A percentile compares a stretch with the other conserved stretches of the same genome.
These are phyloP conservation scores for Ophiostoma sp. DNA, from an alignment of 2,329 filamentous ascomycete species.

Conservation along the genomic window DNA sequence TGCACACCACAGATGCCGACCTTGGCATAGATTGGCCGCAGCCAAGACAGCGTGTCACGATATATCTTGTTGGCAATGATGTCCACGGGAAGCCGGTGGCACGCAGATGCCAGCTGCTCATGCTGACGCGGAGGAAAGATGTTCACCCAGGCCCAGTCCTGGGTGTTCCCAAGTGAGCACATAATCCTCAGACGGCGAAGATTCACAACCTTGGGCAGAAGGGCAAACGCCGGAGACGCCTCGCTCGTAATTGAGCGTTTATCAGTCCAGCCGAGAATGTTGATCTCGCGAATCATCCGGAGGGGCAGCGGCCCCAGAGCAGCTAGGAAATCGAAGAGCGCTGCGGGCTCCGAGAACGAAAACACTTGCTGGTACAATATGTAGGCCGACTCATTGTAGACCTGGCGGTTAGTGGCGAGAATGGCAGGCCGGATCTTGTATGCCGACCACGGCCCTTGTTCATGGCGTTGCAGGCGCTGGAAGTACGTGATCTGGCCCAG, in stretches of 20 bases:
- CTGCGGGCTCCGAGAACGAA: neutral
- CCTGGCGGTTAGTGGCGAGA: neutral
- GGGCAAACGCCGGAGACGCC: conserved; percentile 7
- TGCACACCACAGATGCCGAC: conserved; percentile 1
- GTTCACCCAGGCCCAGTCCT: conserved; percentile 19
- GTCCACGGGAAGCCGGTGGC: conserved; percentile 8
- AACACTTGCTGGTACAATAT: conserved; percentile 17
- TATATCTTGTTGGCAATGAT: conserved; percentile 17
- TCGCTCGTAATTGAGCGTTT: conserved; percentile 11
- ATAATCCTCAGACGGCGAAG: neutral
- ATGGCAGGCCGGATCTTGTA: conserved; percentile 13
- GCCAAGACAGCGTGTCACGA: conserved; percentile 13
- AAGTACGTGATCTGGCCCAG: neutral
- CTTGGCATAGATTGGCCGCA: neutral
- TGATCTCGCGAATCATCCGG: neutral
- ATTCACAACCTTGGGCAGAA: neutral
- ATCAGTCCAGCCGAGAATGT: conserved; percentile 13
- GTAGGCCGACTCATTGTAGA: conserved; percentile 12
- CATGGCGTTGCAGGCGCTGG: neutral
- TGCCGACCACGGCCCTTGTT: neutral
- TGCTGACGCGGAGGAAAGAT: conserved; percentile 12
- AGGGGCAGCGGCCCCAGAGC: conserved; percentile 6
- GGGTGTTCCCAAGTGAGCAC: conserved; percentile 1
- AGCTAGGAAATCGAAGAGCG: conserved; percentile 6
- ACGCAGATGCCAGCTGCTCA: neutral